A percentile compares a stretch with the other conserved stretches of the same genome.
Evolutionary conservation across 495 filamentous ascomycete species (phyloP).

Genomic region (Tetracladium marchalianum): DNA sequence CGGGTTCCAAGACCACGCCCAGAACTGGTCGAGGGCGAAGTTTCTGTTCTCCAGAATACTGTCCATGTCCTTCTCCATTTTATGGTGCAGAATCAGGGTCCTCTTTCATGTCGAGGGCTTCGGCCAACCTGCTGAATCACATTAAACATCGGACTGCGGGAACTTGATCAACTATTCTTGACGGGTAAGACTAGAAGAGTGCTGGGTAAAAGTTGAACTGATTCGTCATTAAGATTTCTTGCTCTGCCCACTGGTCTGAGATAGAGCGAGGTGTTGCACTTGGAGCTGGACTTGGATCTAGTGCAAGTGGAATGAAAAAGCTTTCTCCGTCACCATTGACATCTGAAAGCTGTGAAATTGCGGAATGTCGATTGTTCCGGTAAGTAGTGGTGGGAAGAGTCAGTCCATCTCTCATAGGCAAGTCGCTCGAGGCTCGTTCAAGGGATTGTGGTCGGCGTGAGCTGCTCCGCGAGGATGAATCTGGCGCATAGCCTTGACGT

Average conservation of each 20-base stretch:
- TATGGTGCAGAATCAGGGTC: too few species aligned
- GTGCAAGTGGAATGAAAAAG: conserved; percentile 82
- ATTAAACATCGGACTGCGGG: too few species aligned
- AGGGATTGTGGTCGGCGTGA: conserved; percentile 35
- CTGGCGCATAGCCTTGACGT: conserved; percentile 36
- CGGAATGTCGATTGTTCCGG: conserved; percentile 65
- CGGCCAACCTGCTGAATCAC: too few species aligned
- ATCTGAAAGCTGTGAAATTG: conserved; percentile 51
- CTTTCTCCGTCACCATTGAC: conserved; percentile 54
- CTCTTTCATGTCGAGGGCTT: too few species aligned
- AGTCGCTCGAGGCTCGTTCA: conserved; percentile 29
- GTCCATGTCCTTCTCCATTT: too few species aligned
- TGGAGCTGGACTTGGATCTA: conserved; percentile 70
- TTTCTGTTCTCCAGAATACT: too few species aligned
- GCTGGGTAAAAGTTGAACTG: too few species aligned
- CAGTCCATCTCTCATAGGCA: conserved; percentile 42
- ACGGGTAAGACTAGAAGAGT: too few species aligned
- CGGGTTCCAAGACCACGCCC: too few species aligned
- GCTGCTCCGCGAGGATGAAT: conserved; percentile 38
- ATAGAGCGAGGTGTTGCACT: conserved; percentile 50
- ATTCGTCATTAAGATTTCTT: too few species aligned
- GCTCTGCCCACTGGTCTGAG: conserved; percentile 31
- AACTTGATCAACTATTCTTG: too few species aligned
- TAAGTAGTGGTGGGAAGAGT: conserved; percentile 69
- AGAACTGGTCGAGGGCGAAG: conserved; percentile 28